Evolutionary conservation across 2,329 filamentous ascomycete genomes (phyloP), one percentile per base, ranked within the genome.

Genomic region (Cordyceps pruinosa): DNA sequence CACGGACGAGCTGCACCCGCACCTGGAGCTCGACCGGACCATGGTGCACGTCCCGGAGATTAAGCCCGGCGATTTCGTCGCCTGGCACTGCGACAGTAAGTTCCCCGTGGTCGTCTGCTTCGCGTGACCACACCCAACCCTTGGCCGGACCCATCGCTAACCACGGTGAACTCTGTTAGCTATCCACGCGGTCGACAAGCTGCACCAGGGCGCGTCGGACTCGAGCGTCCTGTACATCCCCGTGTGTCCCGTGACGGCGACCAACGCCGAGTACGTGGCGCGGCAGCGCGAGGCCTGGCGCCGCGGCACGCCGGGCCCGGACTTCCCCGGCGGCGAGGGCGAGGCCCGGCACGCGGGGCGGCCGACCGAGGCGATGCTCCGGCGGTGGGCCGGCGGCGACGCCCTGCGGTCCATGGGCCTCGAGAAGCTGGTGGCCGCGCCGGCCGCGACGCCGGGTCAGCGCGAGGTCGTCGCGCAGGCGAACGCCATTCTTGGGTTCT

Each of bases 151-250:
- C n/a, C n/a, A n/a, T n/a, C n/a, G n/a, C n/a, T n/a, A n/a, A n/a
- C n/a, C n/a, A n/a, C n/a, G n/a, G n/a, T n/a, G n/a, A n/a, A n/a
- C n/a, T n/a, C n/a, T 12, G 4, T 4, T 28, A 72, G 78, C 74
- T 4, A 87, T 95, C 49, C 92, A 96, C 68, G 83, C 90, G 0
- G 92, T 97, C 0, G 92, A 97, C 72, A 86, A 83, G 62, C 77
- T 85, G 1, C 92, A 97, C 68, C 71, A 71, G 1, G 93, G 92
- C 1, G 77, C 73, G 2, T 71, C 75, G 0, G 92, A 97, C 69
- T 90, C 88, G 0, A 91, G 86, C 63, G 92, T 96, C 0, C 66
- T 97, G 59, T 97, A 97, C 66, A 96, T 97, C 56, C 91, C 92
- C 0, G 86, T 89, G 0, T 94, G 89, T 56, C 91, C 92, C 0